Percentiles rank a stretch among this genome's conserved stretches.
These are phyloP conservation scores for Eucalyptus erythrocorys DNA, from an alignment of 345 rosid genomes.

Conservation along the genomic window DNA sequence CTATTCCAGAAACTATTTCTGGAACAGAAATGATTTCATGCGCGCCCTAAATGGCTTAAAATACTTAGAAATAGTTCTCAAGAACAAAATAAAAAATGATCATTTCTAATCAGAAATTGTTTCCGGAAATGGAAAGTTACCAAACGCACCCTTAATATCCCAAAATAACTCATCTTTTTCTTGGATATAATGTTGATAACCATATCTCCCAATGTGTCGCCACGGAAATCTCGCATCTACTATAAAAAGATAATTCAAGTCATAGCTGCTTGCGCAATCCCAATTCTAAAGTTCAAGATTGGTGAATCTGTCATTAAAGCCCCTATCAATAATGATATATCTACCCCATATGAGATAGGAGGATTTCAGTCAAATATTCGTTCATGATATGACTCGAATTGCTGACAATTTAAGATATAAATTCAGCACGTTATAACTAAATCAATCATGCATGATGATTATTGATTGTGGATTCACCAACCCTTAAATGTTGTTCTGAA, in stretches of 20 bases:
- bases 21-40: too few relatives aligned
- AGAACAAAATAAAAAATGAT: too few relatives aligned
- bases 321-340: not conserved
- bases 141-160: too few relatives aligned
- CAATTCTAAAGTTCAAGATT: not conserved
- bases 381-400: not conserved
- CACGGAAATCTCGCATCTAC: fast-evolving
- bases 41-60: too few relatives aligned
- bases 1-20: too few relatives aligned
- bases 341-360: not conserved
- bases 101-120: too few relatives aligned
- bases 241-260: not conserved
- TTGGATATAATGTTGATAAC: not conserved
- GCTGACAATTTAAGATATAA: fast-evolving
- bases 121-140: too few relatives aligned
- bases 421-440: not conserved
- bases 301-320: not conserved
- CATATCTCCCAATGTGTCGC: not conserved
- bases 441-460: not conserved
- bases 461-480: not conserved
- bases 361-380: fast-evolving
- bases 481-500: not conserved
- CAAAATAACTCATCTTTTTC: not conserved
- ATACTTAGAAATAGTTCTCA: too few relatives aligned
- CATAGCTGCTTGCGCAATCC: not conserved